These are phyloP conservation scores for Candida verbasci DNA, from an alignment of 805 yeast species.

Conservation along the genomic window DNA sequence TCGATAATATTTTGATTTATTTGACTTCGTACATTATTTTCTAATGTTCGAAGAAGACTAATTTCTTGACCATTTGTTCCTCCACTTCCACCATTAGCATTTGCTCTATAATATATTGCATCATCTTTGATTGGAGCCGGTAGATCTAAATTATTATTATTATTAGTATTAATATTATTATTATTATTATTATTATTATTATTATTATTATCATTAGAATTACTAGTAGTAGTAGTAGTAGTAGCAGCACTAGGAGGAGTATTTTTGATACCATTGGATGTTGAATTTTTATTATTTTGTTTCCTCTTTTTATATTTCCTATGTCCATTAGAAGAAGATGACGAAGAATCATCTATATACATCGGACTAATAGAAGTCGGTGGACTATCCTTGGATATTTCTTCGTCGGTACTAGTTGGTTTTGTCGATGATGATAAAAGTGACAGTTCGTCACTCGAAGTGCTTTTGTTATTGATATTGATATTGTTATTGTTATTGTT, in stretches of 20 bases:
- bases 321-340: neutral
- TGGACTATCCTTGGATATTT: neutral
- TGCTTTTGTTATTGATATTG: neutral
- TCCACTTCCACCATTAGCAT: neutral
- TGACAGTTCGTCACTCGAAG: neutral
- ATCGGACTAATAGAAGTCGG: constrained; percentile 6
- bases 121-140: constrained; percentile 5
- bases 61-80: constrained; percentile 1
- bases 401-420: neutral
- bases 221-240: no score
- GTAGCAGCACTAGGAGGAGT: no score
- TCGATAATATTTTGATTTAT: constrained; percentile 3
- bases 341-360: neutral
- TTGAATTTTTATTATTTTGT: no score
- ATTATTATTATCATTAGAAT: neutral
- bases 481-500: neutral
- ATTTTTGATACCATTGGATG: no score
- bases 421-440: neutral
- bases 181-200: neutral
- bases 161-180: neutral
- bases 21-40: constrained; percentile 1
- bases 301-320: neutral
- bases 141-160: neutral
- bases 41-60: neutral
- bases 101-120: neutral